These are phyloP conservation scores for Selaginella moellendorffii DNA, from an alignment of 75 land plant species.

Conservation along the genomic window DNA sequence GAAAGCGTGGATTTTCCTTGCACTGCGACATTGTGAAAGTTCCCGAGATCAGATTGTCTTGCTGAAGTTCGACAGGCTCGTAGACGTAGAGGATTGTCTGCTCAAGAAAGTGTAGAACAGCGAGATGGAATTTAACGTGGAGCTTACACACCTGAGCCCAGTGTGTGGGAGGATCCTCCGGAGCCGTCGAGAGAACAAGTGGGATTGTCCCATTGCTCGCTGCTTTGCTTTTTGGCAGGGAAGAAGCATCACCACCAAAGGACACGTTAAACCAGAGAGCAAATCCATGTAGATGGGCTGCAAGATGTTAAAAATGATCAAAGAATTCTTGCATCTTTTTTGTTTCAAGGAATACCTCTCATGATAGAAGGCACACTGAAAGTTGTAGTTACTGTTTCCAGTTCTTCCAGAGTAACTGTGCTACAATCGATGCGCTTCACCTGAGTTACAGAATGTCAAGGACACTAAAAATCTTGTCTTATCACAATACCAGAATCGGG, in stretches of 20 bases:
- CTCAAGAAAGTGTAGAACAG: slow-evolving; percentile 5
- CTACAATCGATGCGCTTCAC: slow-evolving; percentile 77
- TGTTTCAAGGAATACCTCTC: slow-evolving; percentile 35
- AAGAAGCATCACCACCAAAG: slow-evolving; percentile 31
- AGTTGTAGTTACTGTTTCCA: slow-evolving; percentile 56
- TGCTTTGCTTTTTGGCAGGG: slow-evolving; percentile 22
- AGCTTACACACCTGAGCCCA: slow-evolving; percentile 74
- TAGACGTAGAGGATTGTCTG: slow-evolving; percentile 82
- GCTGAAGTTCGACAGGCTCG: slow-evolving; percentile 77
- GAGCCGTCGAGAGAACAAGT: slow-evolving; percentile 82
- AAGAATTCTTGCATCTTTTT: background rate
- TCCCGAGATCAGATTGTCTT: slow-evolving; percentile 81
- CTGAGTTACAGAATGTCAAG: slow-evolving; percentile 29
- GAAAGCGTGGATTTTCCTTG: slow-evolving; percentile 74
- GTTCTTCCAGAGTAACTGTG: slow-evolving; percentile 50
- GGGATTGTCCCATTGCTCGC: slow-evolving; percentile 26
- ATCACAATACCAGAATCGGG: slow-evolving; percentile 49
- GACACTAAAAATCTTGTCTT: background rate
- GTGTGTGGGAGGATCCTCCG: slow-evolving; percentile 83
- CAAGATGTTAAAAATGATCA: too few species aligned
- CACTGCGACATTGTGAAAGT: slow-evolving; percentile 66
- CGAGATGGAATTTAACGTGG: background rate
- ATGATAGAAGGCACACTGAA: slow-evolving; percentile 70
- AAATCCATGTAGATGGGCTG: slow-evolving; percentile 90
- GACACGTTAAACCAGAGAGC: slow-evolving; percentile 95